Evolutionary conservation across 1,284 basidiomycete genomes (phyloP), one percentile per base, ranked within the genome.

Genomic region (Stygiomarasmius scandens): DNA sequence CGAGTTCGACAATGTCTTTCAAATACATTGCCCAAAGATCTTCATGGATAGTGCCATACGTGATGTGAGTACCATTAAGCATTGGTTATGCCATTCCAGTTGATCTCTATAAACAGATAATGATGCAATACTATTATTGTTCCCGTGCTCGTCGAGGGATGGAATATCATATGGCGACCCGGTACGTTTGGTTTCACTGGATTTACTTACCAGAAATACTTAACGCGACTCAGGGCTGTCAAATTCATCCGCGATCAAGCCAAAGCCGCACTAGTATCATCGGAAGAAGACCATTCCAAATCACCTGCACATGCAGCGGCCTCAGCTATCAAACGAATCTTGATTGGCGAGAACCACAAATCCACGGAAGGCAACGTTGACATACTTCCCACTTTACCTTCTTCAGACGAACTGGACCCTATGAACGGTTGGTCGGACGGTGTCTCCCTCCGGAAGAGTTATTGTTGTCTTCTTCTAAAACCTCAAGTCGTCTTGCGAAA

Each of bases 71-170:
- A 56, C 23, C 36, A 22, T 38, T 49, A 47, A 20, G 55, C 20
- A 16, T 38, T 50, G n/a, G n/a, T n/a, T 27, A 47, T 27, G 24
- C 24, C 49, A 29, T 14, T 24, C 23, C 54, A 25, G 44, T 23
- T 58, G 52, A 49, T 27, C 54, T 58, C 32, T 8, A 55, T 25
- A 32, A 27, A 49, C 59, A 95, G 85, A 85, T 96, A 58, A 78
- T 96, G 69, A 84, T 93, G 74, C 90, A 93, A 70, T 98, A 98
- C 73, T 95, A 95, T 70, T 91, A 92, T 69, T 92, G 90, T 66
- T 92, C 89, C 48, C 81, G 86, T 48, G 82, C 87, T 23, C 77
- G 85, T 44, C 83, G 89, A 63, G 90, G 92, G 3, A 86, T 93
- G 56, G 90, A 95, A 67, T 98, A 96, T 69, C 92, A 93, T 66